A percentile compares a stretch with the other conserved stretches of the same genome.
Conservation (phyloP, 371 early-diverging fungal genomes). For the Catenaria anguillulae region DNA sequence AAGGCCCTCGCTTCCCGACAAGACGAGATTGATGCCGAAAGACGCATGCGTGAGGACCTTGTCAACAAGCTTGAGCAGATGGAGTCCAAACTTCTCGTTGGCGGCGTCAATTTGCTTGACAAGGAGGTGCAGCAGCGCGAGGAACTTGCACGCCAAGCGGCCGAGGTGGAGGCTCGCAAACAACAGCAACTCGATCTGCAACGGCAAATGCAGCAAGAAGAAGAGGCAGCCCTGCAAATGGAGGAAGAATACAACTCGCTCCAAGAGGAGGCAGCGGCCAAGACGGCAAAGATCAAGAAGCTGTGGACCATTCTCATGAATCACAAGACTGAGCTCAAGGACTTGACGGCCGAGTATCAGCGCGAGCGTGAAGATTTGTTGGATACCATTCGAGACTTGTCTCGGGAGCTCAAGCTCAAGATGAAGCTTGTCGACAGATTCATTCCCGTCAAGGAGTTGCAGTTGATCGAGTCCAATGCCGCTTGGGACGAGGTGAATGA, state of each 20-base stretch:
- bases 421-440: slow-evolving; percentile 25
- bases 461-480: slow-evolving; percentile 24
- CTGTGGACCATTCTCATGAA: slow-evolving; percentile 28
- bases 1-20: slow-evolving; percentile 23
- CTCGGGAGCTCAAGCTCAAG: slow-evolving; percentile 29
- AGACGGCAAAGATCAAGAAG: slow-evolving; percentile 34
- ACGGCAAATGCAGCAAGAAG: slow-evolving; percentile 27
- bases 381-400: slow-evolving; percentile 34
- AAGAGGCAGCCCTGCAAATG: slow-evolving; percentile 32
- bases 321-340: slow-evolving; percentile 32
- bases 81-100: slow-evolving; percentile 34
- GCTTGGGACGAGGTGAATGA: slow-evolving; percentile 37
- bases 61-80: slow-evolving; percentile 27
- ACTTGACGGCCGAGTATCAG: slow-evolving; percentile 36
- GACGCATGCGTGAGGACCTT: slow-evolving; percentile 20
- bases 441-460: slow-evolving; percentile 27
- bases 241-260: slow-evolving; percentile 35
- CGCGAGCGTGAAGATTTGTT: slow-evolving; percentile 34
- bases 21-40: slow-evolving; percentile 30
- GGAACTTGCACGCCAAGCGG: slow-evolving; percentile 20
- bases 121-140: slow-evolving; percentile 25
- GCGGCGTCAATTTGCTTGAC: slow-evolving; percentile 36
- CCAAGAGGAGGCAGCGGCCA: slow-evolving; percentile 35
- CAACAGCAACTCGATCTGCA: slow-evolving; percentile 13
- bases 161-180: slow-evolving; percentile 27